Evolutionary conservation across 2,329 filamentous ascomycete species (phyloP), one percentile per base, ranked within the genome.

Genomic region (Arthrocladium fulminans): DNA sequence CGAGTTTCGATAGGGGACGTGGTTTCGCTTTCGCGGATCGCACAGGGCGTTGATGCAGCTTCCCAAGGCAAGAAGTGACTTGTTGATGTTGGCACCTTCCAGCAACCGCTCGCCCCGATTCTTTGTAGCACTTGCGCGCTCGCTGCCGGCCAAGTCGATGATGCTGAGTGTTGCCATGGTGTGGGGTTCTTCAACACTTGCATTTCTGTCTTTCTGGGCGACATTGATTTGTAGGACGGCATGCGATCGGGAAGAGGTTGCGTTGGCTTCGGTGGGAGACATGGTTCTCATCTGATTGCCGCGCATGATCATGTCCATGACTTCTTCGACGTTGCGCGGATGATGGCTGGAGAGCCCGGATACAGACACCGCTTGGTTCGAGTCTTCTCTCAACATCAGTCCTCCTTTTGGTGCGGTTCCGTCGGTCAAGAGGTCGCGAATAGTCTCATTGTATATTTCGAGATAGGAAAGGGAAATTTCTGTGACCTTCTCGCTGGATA

Each of bases 381-480:
- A 84, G 70, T 98, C 92, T 67, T 98, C 92, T 41, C 92, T 84
- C 34, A 98, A 76, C 83, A 92, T 95, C 55, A 98, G 69, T 2
- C 88, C 85, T 56, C 81, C 77, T 68, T 89, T 92, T 15, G 44
- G 32, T 67, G 82, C 86, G 30, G 83, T 86, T 20, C 84, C 84
- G 0, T 87, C 84, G n/a, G 92, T 84, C 37, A 98, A 74, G 61
- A 98, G 71, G 69, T 98, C 92, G 45, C 92, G 86, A 60, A 98
- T 98, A 0, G 89, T 96, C 71, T 98, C 92, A 64, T 98, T 98
- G 75, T 98, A 98, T 55, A 98, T 98, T 64, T 98, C 92, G 30
- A 98, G 76, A 61, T 97, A 98, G 0, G 89, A 96, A 13, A 98
- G 78, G 0, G 89, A 88, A 47, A 98, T 74, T 61, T 97, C 92